Evolutionary conservation across 2,329 filamentous ascomycete genomes (phyloP).

Genomic region (Pseudogymnoascus sp.): DNA sequence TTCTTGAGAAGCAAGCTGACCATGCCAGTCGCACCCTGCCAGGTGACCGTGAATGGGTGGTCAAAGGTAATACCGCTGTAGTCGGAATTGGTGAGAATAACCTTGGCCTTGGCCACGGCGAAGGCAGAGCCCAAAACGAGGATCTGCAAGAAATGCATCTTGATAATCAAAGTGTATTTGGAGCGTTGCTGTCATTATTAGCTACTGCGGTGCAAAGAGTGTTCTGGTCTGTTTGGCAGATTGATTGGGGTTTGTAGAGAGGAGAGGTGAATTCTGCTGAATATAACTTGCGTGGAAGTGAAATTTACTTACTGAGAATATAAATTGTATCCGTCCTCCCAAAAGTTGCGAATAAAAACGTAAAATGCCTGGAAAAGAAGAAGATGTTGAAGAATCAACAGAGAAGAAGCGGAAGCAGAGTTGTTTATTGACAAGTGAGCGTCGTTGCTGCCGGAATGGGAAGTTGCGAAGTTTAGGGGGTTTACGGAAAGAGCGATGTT

Average conservation of each 20-base stretch:
- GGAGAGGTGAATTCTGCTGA: neutral
- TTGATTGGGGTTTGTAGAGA: neutral
- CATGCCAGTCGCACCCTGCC: constrained; percentile 21
- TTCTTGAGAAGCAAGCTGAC: constrained; percentile 25
- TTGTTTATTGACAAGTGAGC: neutral
- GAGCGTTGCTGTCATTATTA: neutral
- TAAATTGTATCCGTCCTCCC: constrained; percentile 5
- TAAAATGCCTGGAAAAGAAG: constrained; percentile 1
- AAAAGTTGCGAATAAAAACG: constrained; percentile 4
- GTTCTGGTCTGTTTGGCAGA: neutral
- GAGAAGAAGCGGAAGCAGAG: neutral
- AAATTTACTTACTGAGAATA: constrained; percentile 2
- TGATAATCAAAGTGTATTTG: constrained; percentile 14
- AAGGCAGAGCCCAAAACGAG: constrained; percentile 20
- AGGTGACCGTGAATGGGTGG: constrained; percentile 21
- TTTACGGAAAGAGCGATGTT: neutral
- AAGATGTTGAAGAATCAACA: constrained; percentile 7
- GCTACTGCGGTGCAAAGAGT: neutral
- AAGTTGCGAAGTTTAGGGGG: neutral
- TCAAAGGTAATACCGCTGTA: constrained; percentile 21
- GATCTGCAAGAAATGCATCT: constrained; percentile 26
- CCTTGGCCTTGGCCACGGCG: constrained; percentile 18
- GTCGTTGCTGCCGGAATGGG: neutral
- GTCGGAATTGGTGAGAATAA: constrained; percentile 22
- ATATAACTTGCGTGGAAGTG: neutral